A percentile compares a stretch with the other conserved stretches of the same genome.
These are phyloP conservation scores for Fusarium circinatum DNA, from an alignment of 2,329 filamentous ascomycete genomes.

Conservation along the genomic window DNA sequence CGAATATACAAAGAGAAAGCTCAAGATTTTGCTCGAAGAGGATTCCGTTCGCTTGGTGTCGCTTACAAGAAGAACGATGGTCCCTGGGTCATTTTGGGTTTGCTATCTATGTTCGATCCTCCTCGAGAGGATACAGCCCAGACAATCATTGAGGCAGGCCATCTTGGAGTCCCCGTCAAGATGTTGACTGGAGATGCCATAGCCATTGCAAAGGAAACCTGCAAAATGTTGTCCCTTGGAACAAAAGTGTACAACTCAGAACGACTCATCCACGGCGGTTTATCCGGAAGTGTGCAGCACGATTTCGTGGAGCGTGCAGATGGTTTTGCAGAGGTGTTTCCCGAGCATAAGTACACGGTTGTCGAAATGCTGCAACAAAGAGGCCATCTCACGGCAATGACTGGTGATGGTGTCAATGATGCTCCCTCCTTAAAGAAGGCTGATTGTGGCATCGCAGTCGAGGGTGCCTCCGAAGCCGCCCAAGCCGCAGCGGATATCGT, in stretches of 20 bases:
- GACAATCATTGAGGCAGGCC: slow-evolving; percentile 23
- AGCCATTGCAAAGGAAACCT: slow-evolving; percentile 22
- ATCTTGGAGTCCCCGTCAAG: slow-evolving; percentile 20
- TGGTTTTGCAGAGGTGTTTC: slow-evolving; percentile 22
- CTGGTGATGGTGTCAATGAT: slow-evolving; percentile 19
- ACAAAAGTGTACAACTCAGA: slow-evolving; percentile 27
- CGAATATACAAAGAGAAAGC: slow-evolving; percentile 25
- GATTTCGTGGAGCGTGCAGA: slow-evolving; percentile 31
- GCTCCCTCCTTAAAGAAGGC: slow-evolving; percentile 23
- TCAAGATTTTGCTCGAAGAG: slow-evolving; percentile 19
- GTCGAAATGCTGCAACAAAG: slow-evolving; percentile 27
- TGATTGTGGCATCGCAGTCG: slow-evolving; percentile 15
- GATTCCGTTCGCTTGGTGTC: slow-evolving; percentile 25
- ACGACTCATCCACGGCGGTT: slow-evolving; percentile 5
- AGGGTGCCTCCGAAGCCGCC: slow-evolving; percentile 22
- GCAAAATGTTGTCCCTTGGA: slow-evolving; percentile 21
- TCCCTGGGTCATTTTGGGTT: slow-evolving; percentile 15
- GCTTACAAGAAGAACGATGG: slow-evolving; percentile 31
- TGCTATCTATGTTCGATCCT: slow-evolving; percentile 28
- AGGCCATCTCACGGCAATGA: slow-evolving; percentile 25
- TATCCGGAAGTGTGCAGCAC: slow-evolving; percentile 22
- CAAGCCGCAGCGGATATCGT: slow-evolving; percentile 28
- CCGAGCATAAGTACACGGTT: slow-evolving; percentile 21
- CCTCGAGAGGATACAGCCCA: slow-evolving; percentile 17
- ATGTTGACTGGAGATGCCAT: slow-evolving; percentile 32